Evolutionary conservation across 192 early-diverging fungal species (phyloP).

Genomic region (Mortierella alpina): DNA sequence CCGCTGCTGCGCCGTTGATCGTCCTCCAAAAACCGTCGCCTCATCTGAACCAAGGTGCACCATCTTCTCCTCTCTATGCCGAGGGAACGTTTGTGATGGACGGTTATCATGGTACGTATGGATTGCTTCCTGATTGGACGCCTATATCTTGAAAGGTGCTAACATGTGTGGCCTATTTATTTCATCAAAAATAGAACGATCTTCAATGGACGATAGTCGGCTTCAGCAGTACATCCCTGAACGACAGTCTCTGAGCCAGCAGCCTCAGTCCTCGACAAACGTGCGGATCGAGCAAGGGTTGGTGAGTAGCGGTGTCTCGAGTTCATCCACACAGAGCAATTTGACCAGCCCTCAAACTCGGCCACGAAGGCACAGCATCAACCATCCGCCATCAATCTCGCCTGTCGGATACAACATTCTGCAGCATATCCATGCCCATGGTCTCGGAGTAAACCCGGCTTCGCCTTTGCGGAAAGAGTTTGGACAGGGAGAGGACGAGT

Average conservation of each 20-base stretch:
- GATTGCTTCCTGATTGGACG: neutral
- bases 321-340: neutral
- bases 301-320: neutral
- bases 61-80: neutral
- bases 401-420: neutral
- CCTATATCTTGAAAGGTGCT: conserved; percentile 1
- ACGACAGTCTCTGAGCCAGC: neutral
- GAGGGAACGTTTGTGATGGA: neutral
- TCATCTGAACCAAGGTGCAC: conserved; percentile 8
- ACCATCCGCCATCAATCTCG: conserved; percentile 15
- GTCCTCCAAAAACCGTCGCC: conserved; percentile 22
- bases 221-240: neutral
- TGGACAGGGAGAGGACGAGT: neutral
- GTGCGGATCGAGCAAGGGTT: too few relatives aligned
- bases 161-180: neutral
- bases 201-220: conserved; percentile 16
- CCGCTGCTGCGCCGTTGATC: conserved; percentile 2
- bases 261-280: too few relatives aligned
- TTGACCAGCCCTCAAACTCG: neutral
- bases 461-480: conserved; percentile 37
- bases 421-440: neutral
- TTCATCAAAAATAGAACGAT: conserved; percentile 3
- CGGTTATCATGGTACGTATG: neutral
- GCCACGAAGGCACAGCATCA: conserved; percentile 33
- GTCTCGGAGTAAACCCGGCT: conserved; percentile 9